Base-by-base conservation (phyloP, 345 rosid species). In the Boechera retrofracta region DNA sequence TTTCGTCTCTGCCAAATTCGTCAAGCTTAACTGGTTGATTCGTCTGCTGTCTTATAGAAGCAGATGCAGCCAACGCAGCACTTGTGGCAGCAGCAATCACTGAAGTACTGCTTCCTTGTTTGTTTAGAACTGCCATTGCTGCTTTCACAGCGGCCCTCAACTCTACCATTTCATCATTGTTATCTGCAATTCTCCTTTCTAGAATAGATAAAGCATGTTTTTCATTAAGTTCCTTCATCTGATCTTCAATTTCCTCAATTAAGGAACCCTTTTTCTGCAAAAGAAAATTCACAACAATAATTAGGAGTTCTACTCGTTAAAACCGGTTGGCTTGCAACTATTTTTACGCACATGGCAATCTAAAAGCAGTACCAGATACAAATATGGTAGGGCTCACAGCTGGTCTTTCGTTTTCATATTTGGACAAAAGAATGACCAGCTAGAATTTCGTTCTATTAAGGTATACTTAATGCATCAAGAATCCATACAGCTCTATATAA, bases 1-100 rank as follows among this genome's bases (percentile, higher is more conserved):
- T 95, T 64, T 81, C 59, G 73, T 95, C 99, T 80, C 99, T 87
- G 80, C 99, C 99, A 80, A 89, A 86, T 85, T 95, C 98, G 87
- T 95, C 99, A 74, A 95, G 81, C 85, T 92, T 81, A 45, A 83
- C 89, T 4, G 91, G 88, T 55, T 88, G 82, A 78, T 85, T 82
- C 7, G 60, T 67, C 82, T 90, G 83, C 75, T 84, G 89, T 74
- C 88, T 91, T 70, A 85, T 36, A 53, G 96, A 80, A 69, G 84
- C 83, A 39, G 85, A 75, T 49, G 98, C 99, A 69, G 91, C 89
- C 83, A 84, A 84, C 2, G 97, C 98, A 36, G 96, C 98, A 76
- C 72, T 85, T 69, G 81, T 69, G 21, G 97, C 98, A 73, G 89
- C 86, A 52, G 84, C 87, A 79, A 91, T 77, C 80, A 75, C 79